Evolutionary conservation across 163 green algal genomes (phyloP).

Genomic region (Chlamydomonas reinhardtii): DNA sequence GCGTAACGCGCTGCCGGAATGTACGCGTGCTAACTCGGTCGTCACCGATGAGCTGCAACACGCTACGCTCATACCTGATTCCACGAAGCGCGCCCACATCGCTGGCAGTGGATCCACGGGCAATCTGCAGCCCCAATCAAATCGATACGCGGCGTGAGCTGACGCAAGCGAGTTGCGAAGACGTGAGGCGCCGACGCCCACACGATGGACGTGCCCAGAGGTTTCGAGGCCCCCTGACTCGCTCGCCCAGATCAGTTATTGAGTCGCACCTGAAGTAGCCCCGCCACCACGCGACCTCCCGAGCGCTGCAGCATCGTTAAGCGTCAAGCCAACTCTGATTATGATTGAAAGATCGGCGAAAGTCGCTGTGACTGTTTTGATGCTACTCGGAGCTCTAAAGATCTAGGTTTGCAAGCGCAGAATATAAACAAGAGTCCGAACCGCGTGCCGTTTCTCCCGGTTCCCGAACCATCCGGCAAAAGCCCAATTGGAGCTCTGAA

Average conservation of each 20-base stretch:
- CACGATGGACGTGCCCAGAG: background rate
- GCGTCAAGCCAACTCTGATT: background rate
- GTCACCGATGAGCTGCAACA: too few relatives aligned
- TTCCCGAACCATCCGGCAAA: too few relatives aligned
- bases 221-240: background rate
- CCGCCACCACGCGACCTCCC: background rate
- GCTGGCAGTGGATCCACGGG: background rate
- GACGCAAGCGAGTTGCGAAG: background rate
- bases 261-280: conserved; percentile 10
- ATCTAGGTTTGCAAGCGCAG: too few relatives aligned
- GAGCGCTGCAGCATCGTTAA: conserved; percentile 26
- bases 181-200: conserved; percentile 41
- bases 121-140: background rate
- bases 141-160: background rate
- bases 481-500: too few relatives aligned
- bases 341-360: too few relatives aligned
- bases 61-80: conserved; percentile 4
- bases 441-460: too few relatives aligned
- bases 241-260: too few relatives aligned
- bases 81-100: conserved; percentile 3
- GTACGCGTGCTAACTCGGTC: too few relatives aligned
- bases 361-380: too few relatives aligned
- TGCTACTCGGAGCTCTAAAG: too few relatives aligned
- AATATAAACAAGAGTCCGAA: too few relatives aligned
- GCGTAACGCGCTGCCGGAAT: too few relatives aligned